Evolutionary conservation across 2,329 filamentous ascomycete genomes (phyloP).

Genomic region (Onygena corvina): DNA sequence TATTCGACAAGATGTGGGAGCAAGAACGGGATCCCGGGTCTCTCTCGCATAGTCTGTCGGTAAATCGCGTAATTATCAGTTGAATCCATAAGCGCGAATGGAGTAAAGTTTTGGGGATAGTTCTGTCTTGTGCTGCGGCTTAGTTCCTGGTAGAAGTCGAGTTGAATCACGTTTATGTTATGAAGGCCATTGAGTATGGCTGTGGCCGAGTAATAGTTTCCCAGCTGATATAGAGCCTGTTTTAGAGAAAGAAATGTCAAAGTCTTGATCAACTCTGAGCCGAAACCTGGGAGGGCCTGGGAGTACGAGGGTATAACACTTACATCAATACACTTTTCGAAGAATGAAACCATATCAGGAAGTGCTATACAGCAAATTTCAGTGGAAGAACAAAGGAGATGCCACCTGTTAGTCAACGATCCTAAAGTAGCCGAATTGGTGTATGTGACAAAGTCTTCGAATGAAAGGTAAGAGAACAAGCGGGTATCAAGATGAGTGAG

Average conservation of each 20-base stretch:
- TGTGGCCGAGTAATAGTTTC: slow-evolving; percentile 30
- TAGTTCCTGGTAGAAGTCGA: slow-evolving; percentile 1
- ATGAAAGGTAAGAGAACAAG: slow-evolving; percentile 23
- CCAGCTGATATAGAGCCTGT: slow-evolving; percentile 22
- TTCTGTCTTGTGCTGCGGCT: background rate
- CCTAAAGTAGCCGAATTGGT: slow-evolving; percentile 18
- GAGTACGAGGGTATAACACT: slow-evolving; percentile 11
- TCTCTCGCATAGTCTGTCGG: slow-evolving; percentile 23
- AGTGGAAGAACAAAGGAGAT: slow-evolving; percentile 22
- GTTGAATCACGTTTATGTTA: slow-evolving; percentile 19
- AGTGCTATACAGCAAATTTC: slow-evolving; percentile 31
- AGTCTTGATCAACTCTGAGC: background rate
- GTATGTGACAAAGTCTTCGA: slow-evolving; percentile 19
- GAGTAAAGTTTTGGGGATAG: slow-evolving; percentile 11
- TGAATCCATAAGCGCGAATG: slow-evolving; percentile 22
- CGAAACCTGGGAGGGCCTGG: background rate
- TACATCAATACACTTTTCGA: slow-evolving; percentile 29
- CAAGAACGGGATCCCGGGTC: slow-evolving; percentile 31
- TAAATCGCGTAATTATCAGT: slow-evolving; percentile 28
- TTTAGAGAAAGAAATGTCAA: background rate
- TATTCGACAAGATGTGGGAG: slow-evolving; percentile 28
- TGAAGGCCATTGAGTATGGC: slow-evolving; percentile 29
- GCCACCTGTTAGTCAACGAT: slow-evolving; percentile 23
- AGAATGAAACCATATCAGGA: slow-evolving; percentile 23
- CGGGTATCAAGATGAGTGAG: slow-evolving; percentile 23